Evolutionary conservation across 148 eudicot species (phyloP).

Genomic region (Drosera capensis): DNA sequence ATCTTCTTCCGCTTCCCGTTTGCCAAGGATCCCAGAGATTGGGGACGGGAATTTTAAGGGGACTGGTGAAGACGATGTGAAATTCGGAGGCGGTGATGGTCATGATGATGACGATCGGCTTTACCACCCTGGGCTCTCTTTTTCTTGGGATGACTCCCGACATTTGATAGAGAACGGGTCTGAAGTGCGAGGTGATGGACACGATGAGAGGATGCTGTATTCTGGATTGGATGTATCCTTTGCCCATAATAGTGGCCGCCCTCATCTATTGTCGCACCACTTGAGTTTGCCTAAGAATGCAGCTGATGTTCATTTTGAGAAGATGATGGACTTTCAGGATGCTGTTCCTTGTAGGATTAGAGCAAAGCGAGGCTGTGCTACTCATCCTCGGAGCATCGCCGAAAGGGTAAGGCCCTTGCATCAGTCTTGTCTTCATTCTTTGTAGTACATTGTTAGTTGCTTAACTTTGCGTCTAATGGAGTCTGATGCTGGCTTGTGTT

Average conservation of each 20-base stretch:
- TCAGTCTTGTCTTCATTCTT: neutral
- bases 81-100: conserved; percentile 16
- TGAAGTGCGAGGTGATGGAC: conserved; percentile 12
- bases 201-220: conserved; percentile 11
- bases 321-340: conserved; percentile 66
- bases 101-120: conserved; percentile 17
- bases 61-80: neutral
- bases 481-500: too few relatives aligned
- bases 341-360: conserved; percentile 78
- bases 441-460: neutral
- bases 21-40: conserved; percentile 49
- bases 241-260: conserved; percentile 12
- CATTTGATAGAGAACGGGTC: conserved; percentile 14
- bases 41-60: conserved; percentile 25
- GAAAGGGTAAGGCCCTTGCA: conserved; percentile 43
- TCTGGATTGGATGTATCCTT: conserved; percentile 17
- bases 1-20: conserved; percentile 19
- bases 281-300: conserved; percentile 70
- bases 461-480: too few relatives aligned
- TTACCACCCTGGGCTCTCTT: conserved; percentile 25
- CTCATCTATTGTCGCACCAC: conserved; percentile 48
- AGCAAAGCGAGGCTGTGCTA: conserved; percentile 97
- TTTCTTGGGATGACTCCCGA: conserved; percentile 29
- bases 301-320: conserved; percentile 56
- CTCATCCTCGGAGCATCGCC: conserved; percentile 97